Conservation (phyloP, 495 filamentous ascomycete species). For the Penicillium ucsense region DNA sequence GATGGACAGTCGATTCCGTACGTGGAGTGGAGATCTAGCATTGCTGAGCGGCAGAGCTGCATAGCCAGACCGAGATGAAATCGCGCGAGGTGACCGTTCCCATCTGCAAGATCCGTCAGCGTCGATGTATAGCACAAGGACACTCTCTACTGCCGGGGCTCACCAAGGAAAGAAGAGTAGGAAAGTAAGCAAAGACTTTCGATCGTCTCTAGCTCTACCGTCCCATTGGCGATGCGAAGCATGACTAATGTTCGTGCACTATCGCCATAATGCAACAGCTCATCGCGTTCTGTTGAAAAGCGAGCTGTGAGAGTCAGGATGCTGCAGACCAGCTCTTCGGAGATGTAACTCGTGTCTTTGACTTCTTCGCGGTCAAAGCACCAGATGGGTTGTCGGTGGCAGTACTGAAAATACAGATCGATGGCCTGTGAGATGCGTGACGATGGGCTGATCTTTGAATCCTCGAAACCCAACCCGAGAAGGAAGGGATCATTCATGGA, state of each 20-base stretch:
- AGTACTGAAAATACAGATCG: slow-evolving; percentile 36
- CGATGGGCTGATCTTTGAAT: slow-evolving; percentile 16
- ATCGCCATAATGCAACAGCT: slow-evolving; percentile 29
- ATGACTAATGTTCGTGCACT: slow-evolving; percentile 34
- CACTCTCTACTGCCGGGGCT: background rate
- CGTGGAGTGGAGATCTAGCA: slow-evolving; percentile 29
- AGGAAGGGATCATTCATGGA: slow-evolving; percentile 18
- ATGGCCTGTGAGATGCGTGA: slow-evolving; percentile 25
- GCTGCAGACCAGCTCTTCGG: slow-evolving; percentile 34
- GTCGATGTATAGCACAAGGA: background rate
- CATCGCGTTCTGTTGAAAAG: slow-evolving; percentile 29
- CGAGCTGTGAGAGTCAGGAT: slow-evolving; percentile 33
- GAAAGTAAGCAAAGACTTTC: slow-evolving; percentile 37
- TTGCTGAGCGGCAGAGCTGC: slow-evolving; percentile 36
- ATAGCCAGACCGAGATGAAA: slow-evolving; percentile 35
- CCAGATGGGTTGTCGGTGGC: slow-evolving; percentile 40
- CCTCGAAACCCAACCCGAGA: slow-evolving; percentile 22
- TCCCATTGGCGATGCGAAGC: slow-evolving; percentile 38
- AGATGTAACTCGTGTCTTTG: slow-evolving; percentile 22
- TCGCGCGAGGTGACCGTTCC: slow-evolving; percentile 27
- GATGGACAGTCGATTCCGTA: slow-evolving; percentile 21
- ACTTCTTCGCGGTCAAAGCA: slow-evolving; percentile 37
- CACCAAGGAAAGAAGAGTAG: slow-evolving; percentile 35
- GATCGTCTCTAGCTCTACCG: slow-evolving; percentile 34
- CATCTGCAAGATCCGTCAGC: slow-evolving; percentile 18